A percentile compares a stretch with the other conserved stretches of the same genome.
These are phyloP conservation scores for Ceratocystis albifundus DNA, from an alignment of 2,329 filamentous ascomycete species.

Conservation along the genomic window DNA sequence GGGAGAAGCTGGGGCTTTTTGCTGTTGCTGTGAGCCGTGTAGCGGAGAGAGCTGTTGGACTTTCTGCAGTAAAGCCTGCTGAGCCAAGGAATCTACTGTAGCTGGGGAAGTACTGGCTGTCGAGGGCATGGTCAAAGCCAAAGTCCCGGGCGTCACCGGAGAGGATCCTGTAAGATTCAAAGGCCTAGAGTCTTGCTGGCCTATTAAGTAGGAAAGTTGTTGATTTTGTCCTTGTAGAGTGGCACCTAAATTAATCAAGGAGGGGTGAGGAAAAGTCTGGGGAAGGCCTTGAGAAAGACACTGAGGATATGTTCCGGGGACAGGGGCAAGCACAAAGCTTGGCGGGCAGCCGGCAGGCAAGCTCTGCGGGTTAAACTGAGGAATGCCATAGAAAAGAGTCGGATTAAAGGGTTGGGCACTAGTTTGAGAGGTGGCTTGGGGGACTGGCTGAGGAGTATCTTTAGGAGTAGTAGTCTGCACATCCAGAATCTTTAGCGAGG, in stretches of 20 bases:
- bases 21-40: background rate
- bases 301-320: background rate
- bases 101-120: background rate
- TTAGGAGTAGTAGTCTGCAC: too few relatives aligned
- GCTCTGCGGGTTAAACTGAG: background rate
- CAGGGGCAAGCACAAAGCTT: background rate
- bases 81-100: background rate
- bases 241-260: background rate
- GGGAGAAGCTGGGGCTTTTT: background rate
- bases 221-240: constrained; percentile 2
- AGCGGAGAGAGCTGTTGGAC: background rate
- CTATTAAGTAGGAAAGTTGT: background rate
- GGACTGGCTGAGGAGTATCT: background rate
- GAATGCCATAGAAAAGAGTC: background rate
- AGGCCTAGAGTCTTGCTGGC: background rate
- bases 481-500: too few relatives aligned
- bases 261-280: too few relatives aligned
- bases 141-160: background rate
- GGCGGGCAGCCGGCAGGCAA: background rate
- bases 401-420: background rate
- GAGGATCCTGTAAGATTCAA: background rate
- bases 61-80: background rate
- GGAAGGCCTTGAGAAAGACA: background rate
- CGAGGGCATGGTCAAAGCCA: background rate
- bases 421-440: background rate